Evolutionary conservation across 805 yeast genomes (phyloP).

Genomic region (Kuraishia hungarica): DNA sequence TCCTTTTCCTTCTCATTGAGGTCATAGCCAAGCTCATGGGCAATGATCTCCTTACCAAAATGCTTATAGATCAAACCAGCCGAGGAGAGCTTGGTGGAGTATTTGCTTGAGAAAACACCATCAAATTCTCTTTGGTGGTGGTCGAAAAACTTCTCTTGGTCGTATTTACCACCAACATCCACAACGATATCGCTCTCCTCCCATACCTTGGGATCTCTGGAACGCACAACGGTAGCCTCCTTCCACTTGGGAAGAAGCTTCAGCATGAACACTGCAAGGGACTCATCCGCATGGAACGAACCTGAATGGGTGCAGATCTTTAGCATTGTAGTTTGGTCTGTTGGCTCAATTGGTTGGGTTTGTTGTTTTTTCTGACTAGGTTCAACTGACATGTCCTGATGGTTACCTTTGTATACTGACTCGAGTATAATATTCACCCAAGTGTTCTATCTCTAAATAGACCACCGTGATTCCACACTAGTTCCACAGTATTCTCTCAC

Average conservation of each 20-base stretch:
- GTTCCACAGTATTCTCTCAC: not conserved
- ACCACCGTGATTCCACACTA: no score
- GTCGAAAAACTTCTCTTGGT: conserved; percentile 78
- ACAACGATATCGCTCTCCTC: conserved; percentile 86
- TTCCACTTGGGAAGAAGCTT: conserved; percentile 60
- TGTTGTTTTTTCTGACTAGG: conserved; percentile 20
- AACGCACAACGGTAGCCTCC: conserved; percentile 65
- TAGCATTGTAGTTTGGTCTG: conserved; percentile 19
- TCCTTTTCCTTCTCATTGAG: conserved; percentile 24
- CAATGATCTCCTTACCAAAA: conserved; percentile 64
- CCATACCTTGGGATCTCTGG: conserved; percentile 78
- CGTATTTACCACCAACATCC: conserved; percentile 91
- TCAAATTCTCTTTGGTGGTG: conserved; percentile 93
- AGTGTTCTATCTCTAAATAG: no score
- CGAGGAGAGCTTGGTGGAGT: conserved; percentile 74
- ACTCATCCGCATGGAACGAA: conserved; percentile 94
- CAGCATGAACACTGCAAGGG: conserved; percentile 85
- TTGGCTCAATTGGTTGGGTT: conserved; percentile 2
- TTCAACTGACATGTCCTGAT: no score
- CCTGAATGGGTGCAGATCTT: conserved; percentile 90
- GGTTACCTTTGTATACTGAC: no score
- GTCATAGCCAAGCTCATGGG: conserved; percentile 36
- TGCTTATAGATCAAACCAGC: conserved; percentile 93
- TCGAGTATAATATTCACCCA: no score
- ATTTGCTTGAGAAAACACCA: conserved; percentile 58